phyloP scores from a whole-genome alignment of 352 stramenopile species.

The Pythium chondricola region DNA sequence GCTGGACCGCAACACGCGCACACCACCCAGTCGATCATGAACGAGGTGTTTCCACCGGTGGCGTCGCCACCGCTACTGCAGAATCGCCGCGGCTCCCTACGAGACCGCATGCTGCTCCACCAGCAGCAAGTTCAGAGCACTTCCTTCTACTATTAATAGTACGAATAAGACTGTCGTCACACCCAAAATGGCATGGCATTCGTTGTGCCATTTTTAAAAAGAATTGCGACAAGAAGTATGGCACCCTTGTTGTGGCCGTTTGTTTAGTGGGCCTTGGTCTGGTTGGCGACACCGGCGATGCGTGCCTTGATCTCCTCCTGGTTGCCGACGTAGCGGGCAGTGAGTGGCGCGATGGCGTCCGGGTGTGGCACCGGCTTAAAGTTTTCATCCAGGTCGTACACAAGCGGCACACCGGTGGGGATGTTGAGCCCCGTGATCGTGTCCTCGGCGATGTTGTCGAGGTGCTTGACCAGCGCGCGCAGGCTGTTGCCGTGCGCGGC shows the following conservation, averaged over 20 bases:
- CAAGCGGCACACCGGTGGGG: conserved; percentile 91
- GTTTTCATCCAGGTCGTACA: conserved; percentile 98
- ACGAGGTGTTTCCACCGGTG: conserved; percentile 25
- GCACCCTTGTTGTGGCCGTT: too few relatives aligned
- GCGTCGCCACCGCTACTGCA: neutral
- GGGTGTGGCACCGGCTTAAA: conserved; percentile 92
- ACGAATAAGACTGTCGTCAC: too few relatives aligned
- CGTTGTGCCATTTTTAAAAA: too few relatives aligned
- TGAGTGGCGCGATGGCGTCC: conserved; percentile 87
- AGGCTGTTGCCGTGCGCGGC: conserved; percentile 98
- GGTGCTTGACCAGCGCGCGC: conserved; percentile 97
- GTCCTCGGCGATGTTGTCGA: conserved; percentile 97
- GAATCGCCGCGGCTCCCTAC: conserved; percentile 11
- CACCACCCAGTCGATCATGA: conserved; percentile 27
- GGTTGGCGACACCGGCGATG: conserved; percentile 95
- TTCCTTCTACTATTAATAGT: too few relatives aligned
- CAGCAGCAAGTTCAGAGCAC: too few relatives aligned
- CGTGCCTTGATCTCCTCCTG: conserved; percentile 95
- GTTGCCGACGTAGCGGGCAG: conserved; percentile 87
- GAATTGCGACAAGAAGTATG: too few relatives aligned
- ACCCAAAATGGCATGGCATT: too few relatives aligned
- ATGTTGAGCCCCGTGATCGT: conserved; percentile 98
- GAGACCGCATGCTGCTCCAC: conserved; percentile 15
- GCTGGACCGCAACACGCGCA: conserved; percentile 11
- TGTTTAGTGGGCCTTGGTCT: conserved; percentile 90